Evolutionary conservation across 345 rosid species (phyloP).

Genomic region (Trapa incisa): DNA sequence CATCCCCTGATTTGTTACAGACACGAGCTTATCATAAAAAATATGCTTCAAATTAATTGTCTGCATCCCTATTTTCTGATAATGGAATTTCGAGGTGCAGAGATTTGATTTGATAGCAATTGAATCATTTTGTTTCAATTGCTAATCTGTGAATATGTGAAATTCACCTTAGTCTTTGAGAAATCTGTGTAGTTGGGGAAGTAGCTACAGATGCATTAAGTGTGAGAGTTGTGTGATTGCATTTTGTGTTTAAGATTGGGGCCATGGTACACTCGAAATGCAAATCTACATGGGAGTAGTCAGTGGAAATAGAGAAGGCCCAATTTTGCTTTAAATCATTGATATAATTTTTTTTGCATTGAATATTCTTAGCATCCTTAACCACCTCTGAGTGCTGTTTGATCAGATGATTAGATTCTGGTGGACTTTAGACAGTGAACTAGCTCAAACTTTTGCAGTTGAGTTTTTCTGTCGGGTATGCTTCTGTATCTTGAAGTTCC

Average conservation of each 20-base stretch:
- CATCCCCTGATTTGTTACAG: background rate
- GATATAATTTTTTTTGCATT: background rate
- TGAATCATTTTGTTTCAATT: background rate
- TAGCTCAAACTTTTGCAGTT: too few species aligned
- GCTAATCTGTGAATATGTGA: background rate
- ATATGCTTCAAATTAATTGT: background rate
- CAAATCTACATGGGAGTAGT: background rate
- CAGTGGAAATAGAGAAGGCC: background rate
- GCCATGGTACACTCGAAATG: background rate
- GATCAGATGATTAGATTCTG: too few species aligned
- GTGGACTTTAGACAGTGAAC: too few species aligned
- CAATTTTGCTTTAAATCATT: background rate
- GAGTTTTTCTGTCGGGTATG: too few species aligned
- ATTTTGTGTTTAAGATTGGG: background rate
- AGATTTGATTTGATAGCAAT: background rate
- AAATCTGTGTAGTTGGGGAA: background rate
- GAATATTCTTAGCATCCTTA: too few species aligned
- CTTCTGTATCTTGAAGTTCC: too few species aligned
- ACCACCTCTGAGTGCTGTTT: too few species aligned
- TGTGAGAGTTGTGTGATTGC: background rate
- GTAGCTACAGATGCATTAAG: background rate
- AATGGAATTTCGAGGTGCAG: background rate
- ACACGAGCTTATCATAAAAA: background rate
- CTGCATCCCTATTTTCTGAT: background rate
- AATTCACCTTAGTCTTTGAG: background rate